A percentile compares a stretch with the other conserved stretches of the same genome.
Conservation (phyloP, 78 protist genomes). For the Dictyostelium brefeldianum region DNA sequence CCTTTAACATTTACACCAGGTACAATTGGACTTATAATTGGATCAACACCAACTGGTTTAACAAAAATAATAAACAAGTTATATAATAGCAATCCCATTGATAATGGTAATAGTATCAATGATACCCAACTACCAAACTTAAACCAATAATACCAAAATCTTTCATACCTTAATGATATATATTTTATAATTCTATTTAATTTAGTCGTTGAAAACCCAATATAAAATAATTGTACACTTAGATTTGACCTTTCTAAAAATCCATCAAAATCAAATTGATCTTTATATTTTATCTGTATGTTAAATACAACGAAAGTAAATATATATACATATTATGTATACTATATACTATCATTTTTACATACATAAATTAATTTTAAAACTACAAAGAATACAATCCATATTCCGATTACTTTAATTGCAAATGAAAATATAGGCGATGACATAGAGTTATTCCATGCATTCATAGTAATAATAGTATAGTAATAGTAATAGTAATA, state of each 20-base stretch:
- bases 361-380: slow-evolving; percentile 40
- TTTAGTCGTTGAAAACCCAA: slow-evolving; percentile 33
- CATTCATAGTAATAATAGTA: neutral
- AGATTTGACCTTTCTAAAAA: slow-evolving; percentile 4
- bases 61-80: slow-evolving; percentile 18
- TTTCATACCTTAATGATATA: slow-evolving; percentile 20
- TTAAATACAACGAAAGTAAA: neutral
- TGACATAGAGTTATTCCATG: neutral
- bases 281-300: neutral
- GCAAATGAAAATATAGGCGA: slow-evolving; percentile 4
- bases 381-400: slow-evolving; percentile 44
- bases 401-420: slow-evolving; percentile 10
- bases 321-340: no score
- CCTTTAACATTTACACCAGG: slow-evolving; percentile 31
- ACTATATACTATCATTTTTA: neutral
- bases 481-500: no score
- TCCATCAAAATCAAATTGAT: slow-evolving; percentile 15
- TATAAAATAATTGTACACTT: slow-evolving; percentile 27
- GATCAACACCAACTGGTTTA: slow-evolving; percentile 11
- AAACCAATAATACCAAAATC: slow-evolving; percentile 58
- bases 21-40: slow-evolving; percentile 60
- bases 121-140: slow-evolving; percentile 27
- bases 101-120: slow-evolving; percentile 2
- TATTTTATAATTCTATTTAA: slow-evolving; percentile 4
- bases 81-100: neutral